A percentile compares a stretch with the other conserved stretches of the same genome.
Conservation (phyloP, 352 stramenopile species). For the Stephanocyclus meneghinianus region DNA sequence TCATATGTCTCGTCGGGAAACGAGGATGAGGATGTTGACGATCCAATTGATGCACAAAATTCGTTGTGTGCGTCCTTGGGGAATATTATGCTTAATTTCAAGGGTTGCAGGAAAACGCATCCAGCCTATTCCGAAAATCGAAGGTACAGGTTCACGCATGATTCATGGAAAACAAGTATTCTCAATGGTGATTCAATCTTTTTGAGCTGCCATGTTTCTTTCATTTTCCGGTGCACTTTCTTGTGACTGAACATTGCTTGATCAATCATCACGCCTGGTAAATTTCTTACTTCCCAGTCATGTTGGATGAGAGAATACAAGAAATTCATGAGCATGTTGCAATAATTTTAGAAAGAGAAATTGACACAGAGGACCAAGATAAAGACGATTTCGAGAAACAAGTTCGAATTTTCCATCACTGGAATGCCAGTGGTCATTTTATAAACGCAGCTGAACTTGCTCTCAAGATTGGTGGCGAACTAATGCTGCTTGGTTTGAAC, state of each 20-base stretch:
- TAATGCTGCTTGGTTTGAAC: conserved; percentile 65
- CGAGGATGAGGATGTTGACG: conserved; percentile 33
- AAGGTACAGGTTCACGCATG: conserved; percentile 60
- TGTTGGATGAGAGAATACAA: conserved; percentile 58
- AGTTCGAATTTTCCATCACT: conserved; percentile 63
- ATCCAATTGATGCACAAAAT: conserved; percentile 44
- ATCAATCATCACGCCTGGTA: too few relatives aligned
- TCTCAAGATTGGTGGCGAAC: conserved; percentile 56
- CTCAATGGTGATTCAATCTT: conserved; percentile 36
- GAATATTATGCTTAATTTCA: conserved; percentile 33
- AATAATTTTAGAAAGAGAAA: conserved; percentile 52
- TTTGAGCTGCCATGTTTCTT: neutral
- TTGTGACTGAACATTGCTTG: neutral
- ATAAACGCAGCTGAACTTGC: conserved; percentile 52
- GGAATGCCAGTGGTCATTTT: conserved; percentile 58
- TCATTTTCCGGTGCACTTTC: neutral
- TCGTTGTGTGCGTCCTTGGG: conserved; percentile 11
- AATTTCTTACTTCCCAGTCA: neutral
- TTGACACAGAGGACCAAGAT: conserved; percentile 14
- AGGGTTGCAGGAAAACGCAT: conserved; percentile 33
- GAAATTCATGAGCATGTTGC: conserved; percentile 70
- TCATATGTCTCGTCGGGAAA: conserved; percentile 35
- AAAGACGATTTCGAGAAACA: conserved; percentile 52
- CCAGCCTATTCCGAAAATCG: conserved; percentile 51
- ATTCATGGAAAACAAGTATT: conserved; percentile 66